Evolutionary conservation across 2,329 filamentous ascomycete species (phyloP).

Genomic region (Cladobotryum protrusum): DNA sequence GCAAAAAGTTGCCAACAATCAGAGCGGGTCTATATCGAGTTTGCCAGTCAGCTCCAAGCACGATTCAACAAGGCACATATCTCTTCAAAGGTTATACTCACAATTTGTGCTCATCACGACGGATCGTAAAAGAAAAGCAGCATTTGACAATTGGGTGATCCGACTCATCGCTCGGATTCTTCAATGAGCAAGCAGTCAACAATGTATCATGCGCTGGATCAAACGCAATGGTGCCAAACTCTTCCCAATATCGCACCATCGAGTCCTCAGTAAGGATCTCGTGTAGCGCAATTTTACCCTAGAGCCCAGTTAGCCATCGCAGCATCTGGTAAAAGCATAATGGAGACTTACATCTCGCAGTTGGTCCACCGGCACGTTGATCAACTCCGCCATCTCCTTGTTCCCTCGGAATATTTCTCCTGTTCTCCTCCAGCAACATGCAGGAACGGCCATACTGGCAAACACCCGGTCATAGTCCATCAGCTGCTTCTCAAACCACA

Average conservation of each 20-base stretch:
- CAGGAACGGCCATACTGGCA: slow-evolving; percentile 96
- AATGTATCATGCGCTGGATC: slow-evolving; percentile 91
- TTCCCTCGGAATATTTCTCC: slow-evolving; percentile 97
- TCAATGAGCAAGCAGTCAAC: slow-evolving; percentile 85
- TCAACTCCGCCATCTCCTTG: slow-evolving; percentile 96
- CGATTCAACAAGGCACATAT: neutral
- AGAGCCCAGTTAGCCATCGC: neutral
- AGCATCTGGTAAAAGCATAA: neutral
- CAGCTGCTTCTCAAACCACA: slow-evolving; percentile 96
- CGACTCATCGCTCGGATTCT: slow-evolving; percentile 66
- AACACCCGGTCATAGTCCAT: slow-evolving; percentile 99
- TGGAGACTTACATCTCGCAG: slow-evolving; percentile 69
- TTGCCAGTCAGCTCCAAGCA: slow-evolving; percentile 1
- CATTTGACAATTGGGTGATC: slow-evolving; percentile 75
- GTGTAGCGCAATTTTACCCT: slow-evolving; percentile 93
- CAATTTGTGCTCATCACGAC: slow-evolving; percentile 94
- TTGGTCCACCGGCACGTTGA: slow-evolving; percentile 85
- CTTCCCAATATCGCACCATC: slow-evolving; percentile 96
- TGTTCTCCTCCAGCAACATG: slow-evolving; percentile 93
- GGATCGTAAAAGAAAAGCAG: slow-evolving; percentile 96
- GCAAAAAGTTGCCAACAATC: slow-evolving; percentile 95
- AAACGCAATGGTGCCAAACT: slow-evolving; percentile 96
- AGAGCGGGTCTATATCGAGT: slow-evolving; percentile 66
- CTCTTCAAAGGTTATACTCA: slow-evolving; percentile 42
- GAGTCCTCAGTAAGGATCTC: slow-evolving; percentile 95